Evolutionary conservation across 306 rosid genomes (phyloP).

Genomic region (Urtica urens): DNA sequence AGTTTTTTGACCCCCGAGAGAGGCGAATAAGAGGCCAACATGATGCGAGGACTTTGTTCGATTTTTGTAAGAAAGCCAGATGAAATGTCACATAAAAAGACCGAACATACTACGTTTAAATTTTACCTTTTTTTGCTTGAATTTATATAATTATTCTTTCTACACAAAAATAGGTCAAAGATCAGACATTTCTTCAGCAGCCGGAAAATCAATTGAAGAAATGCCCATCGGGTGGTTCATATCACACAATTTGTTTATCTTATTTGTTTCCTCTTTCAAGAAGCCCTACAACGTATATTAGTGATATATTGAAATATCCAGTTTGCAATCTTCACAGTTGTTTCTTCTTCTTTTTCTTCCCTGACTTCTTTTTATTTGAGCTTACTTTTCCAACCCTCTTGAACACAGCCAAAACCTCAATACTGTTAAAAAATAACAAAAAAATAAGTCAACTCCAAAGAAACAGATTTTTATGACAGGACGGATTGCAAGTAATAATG

Average conservation of each 20-base stretch:
- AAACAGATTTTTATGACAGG: no score
- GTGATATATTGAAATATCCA: not conserved
- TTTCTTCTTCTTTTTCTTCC: conserved; percentile 67
- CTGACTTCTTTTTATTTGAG: conserved; percentile 48
- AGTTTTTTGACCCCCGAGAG: conserved; percentile 19
- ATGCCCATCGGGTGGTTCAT: conserved; percentile 7
- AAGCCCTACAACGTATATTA: not conserved
- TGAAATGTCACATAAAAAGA: conserved; percentile 23
- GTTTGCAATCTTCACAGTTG: conserved; percentile 18
- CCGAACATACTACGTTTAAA: no score
- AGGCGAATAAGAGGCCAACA: conserved; percentile 19
- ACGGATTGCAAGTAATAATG: no score
- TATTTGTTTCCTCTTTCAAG: conserved; percentile 52
- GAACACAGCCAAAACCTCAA: conserved; percentile 77
- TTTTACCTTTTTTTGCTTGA: no score
- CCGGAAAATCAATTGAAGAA: conserved; percentile 13
- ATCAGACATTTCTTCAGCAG: conserved; percentile 4
- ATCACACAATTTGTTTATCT: not conserved
- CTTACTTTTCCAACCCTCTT: conserved; percentile 39
- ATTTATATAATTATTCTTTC: conserved; percentile 26
- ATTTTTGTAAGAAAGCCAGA: conserved; percentile 20
- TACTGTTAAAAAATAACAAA: no score
- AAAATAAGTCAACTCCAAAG: no score
- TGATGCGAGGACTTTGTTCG: conserved; percentile 26
- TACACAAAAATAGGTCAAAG: conserved; percentile 19